A percentile compares a stretch with the other conserved stretches of the same genome.
phyloP scores from a whole-genome alignment of 495 filamentous ascomycete genomes.

The Neurospora terricola region DNA sequence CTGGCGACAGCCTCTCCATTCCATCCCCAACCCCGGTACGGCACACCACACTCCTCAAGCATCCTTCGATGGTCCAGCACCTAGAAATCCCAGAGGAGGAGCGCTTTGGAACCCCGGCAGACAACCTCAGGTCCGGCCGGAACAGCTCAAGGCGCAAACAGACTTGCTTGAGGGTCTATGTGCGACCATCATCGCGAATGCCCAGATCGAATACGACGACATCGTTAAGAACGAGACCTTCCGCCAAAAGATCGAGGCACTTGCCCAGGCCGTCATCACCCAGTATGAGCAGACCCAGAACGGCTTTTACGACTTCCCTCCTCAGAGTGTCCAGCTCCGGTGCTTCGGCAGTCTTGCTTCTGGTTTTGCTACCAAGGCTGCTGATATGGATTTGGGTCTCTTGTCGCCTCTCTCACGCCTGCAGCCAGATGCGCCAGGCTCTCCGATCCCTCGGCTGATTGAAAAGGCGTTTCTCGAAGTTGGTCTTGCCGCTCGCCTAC shows the following conservation, averaged over 20 bases:
- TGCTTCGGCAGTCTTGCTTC: constrained; percentile 66
- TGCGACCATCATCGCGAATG: constrained; percentile 26
- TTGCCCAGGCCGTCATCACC: constrained; percentile 44
- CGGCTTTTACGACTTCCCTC: constrained; percentile 28
- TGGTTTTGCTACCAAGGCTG: constrained; percentile 61
- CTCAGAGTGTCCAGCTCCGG: constrained; percentile 45
- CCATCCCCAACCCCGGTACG: constrained; percentile 3
- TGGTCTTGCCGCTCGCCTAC: constrained; percentile 57
- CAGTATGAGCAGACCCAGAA: constrained; percentile 34
- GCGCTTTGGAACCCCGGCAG: constrained; percentile 8
- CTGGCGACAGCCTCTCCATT: constrained; percentile 13
- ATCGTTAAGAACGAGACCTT: constrained; percentile 53
- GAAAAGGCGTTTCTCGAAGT: constrained; percentile 59
- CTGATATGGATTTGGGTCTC: constrained; percentile 68
- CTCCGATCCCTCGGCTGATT: constrained; percentile 51
- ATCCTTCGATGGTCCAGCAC: constrained; percentile 8
- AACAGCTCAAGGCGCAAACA: constrained; percentile 34
- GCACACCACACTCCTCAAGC: neutral
- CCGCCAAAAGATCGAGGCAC: constrained; percentile 42
- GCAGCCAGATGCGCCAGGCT: constrained; percentile 39
- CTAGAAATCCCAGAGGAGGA: constrained; percentile 3
- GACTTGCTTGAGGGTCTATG: constrained; percentile 37
- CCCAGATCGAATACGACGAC: constrained; percentile 44
- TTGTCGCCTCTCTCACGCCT: constrained; percentile 43
- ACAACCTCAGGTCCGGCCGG: constrained; percentile 12